These are phyloP conservation scores for Brassica cretica DNA, from an alignment of 345 rosid genomes.

Conservation along the genomic window DNA sequence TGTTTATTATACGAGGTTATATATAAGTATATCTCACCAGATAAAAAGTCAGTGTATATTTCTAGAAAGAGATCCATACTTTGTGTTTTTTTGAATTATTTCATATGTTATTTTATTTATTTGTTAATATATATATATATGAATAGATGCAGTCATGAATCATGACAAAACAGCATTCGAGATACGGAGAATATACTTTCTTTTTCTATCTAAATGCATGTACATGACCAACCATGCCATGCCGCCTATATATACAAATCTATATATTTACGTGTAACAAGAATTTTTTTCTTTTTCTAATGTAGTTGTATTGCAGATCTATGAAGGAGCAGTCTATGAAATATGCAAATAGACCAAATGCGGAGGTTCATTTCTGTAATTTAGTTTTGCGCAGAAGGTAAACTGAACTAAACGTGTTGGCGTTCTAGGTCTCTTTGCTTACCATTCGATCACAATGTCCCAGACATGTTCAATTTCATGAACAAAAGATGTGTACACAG, in stretches of 20 bases:
- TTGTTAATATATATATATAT: not conserved
- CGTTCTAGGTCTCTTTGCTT: too few relatives aligned
- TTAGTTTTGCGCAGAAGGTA: too few relatives aligned
- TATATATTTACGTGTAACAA: not conserved
- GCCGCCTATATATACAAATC: not conserved
- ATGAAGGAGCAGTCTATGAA: too few relatives aligned
- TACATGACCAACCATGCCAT: slow-evolving; percentile 21
- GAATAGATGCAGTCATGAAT: slow-evolving; percentile 29
- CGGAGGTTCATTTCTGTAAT: too few relatives aligned
- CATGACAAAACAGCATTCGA: slow-evolving; percentile 12
- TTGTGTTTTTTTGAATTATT: not conserved
- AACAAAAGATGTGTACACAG: not conserved
- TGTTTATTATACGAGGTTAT: not conserved
- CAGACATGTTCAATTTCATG: too few relatives aligned
- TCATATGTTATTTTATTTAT: not conserved
- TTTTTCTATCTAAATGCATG: not conserved
- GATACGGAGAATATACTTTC: slow-evolving; percentile 12
- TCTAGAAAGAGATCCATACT: not conserved
- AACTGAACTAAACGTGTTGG: too few relatives aligned
- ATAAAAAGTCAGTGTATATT: not conserved
- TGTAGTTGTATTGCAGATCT: too few relatives aligned
- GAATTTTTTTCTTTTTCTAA: too few relatives aligned
- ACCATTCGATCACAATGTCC: too few relatives aligned
- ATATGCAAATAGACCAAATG: too few relatives aligned
- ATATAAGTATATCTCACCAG: not conserved